Percentiles rank a stretch among this genome's conserved stretches.
Evolutionary conservation across 139 green algal species (phyloP).

Genomic region (Tetradesmus obliquus): DNA sequence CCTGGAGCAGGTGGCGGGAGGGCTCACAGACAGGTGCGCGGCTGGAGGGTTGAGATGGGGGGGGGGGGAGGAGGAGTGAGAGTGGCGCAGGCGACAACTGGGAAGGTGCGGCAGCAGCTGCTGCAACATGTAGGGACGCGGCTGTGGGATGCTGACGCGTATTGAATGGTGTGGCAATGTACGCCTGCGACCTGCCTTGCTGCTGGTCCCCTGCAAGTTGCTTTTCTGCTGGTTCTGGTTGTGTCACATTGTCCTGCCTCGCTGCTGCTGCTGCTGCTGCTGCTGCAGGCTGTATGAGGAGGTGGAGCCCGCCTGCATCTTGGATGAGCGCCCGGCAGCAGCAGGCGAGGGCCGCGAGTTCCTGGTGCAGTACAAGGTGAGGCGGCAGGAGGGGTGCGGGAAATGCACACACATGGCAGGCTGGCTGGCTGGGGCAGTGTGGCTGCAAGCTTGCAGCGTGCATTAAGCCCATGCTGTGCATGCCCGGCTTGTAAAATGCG

Average conservation of each 20-base stretch:
- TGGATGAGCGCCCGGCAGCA: conserved; percentile 56
- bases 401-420: no score
- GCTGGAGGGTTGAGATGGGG: conserved; percentile 47
- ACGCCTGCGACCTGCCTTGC: not conserved
- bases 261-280: not conserved
- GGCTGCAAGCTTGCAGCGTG: not conserved
- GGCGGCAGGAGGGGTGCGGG: not conserved
- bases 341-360: conserved; percentile 67
- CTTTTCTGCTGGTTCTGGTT: not conserved
- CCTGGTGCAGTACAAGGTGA: conserved; percentile 72
- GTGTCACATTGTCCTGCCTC: no score
- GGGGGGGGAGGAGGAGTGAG: not conserved
- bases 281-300: conserved; percentile 80
- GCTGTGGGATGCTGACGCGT: not conserved
- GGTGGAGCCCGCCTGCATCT: conserved; percentile 64
- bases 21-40: conserved; percentile 65
- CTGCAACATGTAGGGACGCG: not conserved
- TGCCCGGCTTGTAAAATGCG: no score
- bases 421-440: not conserved
- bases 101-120: not conserved
- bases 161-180: no score
- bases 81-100: not conserved
- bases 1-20: conserved; percentile 80
- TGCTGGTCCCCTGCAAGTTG: not conserved
- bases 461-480: no score